Evolutionary conservation across 2,329 filamentous ascomycete species (phyloP), one percentile per base, ranked within the genome.

Genomic region (Trichoderma lentiforme): DNA sequence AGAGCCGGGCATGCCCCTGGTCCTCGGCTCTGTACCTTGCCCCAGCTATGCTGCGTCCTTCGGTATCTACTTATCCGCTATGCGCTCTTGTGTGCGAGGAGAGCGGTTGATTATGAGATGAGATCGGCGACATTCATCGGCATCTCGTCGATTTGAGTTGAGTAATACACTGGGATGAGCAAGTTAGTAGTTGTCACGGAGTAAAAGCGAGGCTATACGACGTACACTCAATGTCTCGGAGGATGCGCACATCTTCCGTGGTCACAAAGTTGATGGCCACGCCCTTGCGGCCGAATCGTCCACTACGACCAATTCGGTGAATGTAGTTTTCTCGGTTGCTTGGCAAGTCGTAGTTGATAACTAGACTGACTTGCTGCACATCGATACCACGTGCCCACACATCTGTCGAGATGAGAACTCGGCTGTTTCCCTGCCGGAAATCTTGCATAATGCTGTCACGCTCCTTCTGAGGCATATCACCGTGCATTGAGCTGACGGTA

Each of bases 281-380:
- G 88, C 96, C 96, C 87, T 99, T 99, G 79, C 96, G 90, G 78
- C 96, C 96, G 79, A 99, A 99, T 76, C 96, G 90, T 77, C 96
- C 96, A 81, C 93, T 96, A 81, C 96, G 91, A 81, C 96, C 96
- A 78, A 99, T 99, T 77, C 96, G 92, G 86, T 99, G 96, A 83
- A 99, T 98, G 84, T 99, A 99, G 86, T 99, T 99, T 85, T 99
- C 96, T 88, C 96, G 94, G 84, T 99, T 98, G 84, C 93, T 96
- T 4, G 96, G 96, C 73, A 99, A 87, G 81, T 99, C 96, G 83
- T 99, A 99, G 86, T 99, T 99, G 87, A 99, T 99, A 74, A 99
- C 96, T 79, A 99, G 86, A 73, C 93, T 97, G 78, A 99, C 96
- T 83, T 99, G 96, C 84, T 99, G 96, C 64, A 99, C 96, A 80